Conservation (phyloP, 306 rosid genomes). For the Ochetophila trinervis region DNA sequence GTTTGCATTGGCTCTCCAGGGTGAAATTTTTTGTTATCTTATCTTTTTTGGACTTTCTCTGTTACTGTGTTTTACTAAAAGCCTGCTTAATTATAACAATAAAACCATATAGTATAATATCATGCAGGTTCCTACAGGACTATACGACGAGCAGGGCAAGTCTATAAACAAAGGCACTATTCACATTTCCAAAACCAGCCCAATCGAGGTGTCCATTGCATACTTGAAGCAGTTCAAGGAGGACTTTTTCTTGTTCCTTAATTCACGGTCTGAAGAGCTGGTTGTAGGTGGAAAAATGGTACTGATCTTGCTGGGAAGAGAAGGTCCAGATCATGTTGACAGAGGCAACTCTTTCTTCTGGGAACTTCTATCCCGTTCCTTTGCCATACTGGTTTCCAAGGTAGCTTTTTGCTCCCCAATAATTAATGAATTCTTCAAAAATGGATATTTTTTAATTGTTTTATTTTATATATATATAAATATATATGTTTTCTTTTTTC, state of each 20-base stretch:
- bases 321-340: conserved; percentile 57
- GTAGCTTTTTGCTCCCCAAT: conserved; percentile 21
- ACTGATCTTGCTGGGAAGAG: conserved; percentile 70
- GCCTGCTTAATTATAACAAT: too few species aligned
- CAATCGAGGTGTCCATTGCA: conserved; percentile 55
- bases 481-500: neutral
- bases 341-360: conserved; percentile 84
- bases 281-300: conserved; percentile 75
- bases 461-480: neutral
- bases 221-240: conserved; percentile 64
- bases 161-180: conserved; percentile 66
- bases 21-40: conserved; percentile 22
- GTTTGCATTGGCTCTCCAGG: conserved; percentile 94
- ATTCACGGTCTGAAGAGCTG: conserved; percentile 66
- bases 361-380: conserved; percentile 66
- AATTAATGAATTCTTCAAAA: neutral
- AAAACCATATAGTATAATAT: neutral
- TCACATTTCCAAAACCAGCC: conserved; percentile 68
- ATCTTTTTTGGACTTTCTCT: neutral
- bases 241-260: conserved; percentile 64
- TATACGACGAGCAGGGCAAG: conserved; percentile 48
- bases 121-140: conserved; percentile 69
- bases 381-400: conserved; percentile 61
- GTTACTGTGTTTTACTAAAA: neutral
- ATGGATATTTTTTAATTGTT: neutral